Evolutionary conservation across 768 basidiomycete species (phyloP).

Genomic region (Cubamyces sp.): DNA sequence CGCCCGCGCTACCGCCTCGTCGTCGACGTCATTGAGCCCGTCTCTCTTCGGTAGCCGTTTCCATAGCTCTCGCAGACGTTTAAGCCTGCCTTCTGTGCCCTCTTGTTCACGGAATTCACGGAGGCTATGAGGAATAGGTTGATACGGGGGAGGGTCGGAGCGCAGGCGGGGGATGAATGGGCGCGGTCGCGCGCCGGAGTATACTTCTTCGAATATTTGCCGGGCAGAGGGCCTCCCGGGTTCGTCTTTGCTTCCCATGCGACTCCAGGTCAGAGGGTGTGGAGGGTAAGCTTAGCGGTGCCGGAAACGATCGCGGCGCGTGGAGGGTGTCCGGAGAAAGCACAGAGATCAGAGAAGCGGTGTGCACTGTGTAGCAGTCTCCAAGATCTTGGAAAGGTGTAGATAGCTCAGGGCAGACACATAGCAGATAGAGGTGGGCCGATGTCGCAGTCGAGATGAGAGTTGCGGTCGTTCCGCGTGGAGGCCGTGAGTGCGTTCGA

Average conservation of each 20-base stretch:
- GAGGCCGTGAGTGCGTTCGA: constrained; percentile 3
- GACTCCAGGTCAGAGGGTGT: constrained; percentile 3
- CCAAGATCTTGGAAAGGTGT: constrained; percentile 3
- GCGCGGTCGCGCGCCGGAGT: constrained; percentile 56
- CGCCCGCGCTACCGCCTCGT: constrained; percentile 36
- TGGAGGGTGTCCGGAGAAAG: constrained; percentile 8
- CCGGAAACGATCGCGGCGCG: constrained; percentile 8
- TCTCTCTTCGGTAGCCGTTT: constrained; percentile 49
- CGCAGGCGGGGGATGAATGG: constrained; percentile 62
- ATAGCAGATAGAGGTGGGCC: constrained; percentile 9
- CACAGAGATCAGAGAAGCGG: constrained; percentile 4
- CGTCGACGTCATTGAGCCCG: constrained; percentile 25
- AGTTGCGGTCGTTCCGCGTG: constrained; percentile 6
- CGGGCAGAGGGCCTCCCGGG: constrained; percentile 43
- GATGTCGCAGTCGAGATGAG: not conserved
- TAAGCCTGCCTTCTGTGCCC: constrained; percentile 63
- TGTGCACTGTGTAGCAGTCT: constrained; percentile 1
- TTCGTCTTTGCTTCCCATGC: constrained; percentile 20
- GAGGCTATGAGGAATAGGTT: constrained; percentile 52
- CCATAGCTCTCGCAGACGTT: constrained; percentile 67
- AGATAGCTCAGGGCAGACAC: constrained; percentile 11
- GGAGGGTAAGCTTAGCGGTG: constrained; percentile 7
- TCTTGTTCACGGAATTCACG: constrained; percentile 67
- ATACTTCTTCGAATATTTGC: constrained; percentile 55
- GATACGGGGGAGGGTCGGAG: constrained; percentile 51